phyloP scores from a whole-genome alignment of 2,329 filamentous ascomycete genomes.

The Penicillium sp. region DNA sequence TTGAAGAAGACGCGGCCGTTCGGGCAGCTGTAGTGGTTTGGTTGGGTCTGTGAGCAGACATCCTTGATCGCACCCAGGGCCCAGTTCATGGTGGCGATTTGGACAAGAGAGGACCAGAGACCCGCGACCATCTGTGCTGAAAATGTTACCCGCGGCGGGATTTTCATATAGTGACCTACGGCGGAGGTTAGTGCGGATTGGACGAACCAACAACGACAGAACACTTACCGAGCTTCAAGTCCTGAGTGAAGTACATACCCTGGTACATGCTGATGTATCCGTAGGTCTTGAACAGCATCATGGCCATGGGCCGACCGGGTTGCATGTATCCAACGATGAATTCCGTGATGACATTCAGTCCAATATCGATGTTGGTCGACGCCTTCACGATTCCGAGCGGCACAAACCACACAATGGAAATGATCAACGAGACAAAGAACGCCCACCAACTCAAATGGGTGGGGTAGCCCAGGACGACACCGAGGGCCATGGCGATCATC shows the following conservation, averaged over 20 bases:
- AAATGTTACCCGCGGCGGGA: constrained; percentile 53
- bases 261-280: constrained; percentile 67
- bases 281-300: constrained; percentile 78
- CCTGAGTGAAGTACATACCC: constrained; percentile 63
- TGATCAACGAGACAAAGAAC: constrained; percentile 63
- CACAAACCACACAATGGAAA: constrained; percentile 62
- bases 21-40: constrained; percentile 60
- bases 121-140: constrained; percentile 51
- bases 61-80: constrained; percentile 56
- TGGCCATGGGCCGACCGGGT: constrained; percentile 65
- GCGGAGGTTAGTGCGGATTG: not conserved
- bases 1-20: constrained; percentile 63
- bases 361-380: constrained; percentile 64
- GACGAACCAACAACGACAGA: not conserved
- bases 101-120: constrained; percentile 51
- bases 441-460: constrained; percentile 72
- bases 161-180: constrained; percentile 61
- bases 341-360: constrained; percentile 70
- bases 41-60: constrained; percentile 60
- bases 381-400: constrained; percentile 64
- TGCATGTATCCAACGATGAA: constrained; percentile 72
- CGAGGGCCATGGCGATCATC: constrained; percentile 53
- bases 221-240: constrained; percentile 57
- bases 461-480: constrained; percentile 53
- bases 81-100: constrained; percentile 49